A percentile compares a stretch with the other conserved stretches of the same genome.
phyloP scores from a whole-genome alignment of 805 yeast genomes.

The Yarrowia bubula region DNA sequence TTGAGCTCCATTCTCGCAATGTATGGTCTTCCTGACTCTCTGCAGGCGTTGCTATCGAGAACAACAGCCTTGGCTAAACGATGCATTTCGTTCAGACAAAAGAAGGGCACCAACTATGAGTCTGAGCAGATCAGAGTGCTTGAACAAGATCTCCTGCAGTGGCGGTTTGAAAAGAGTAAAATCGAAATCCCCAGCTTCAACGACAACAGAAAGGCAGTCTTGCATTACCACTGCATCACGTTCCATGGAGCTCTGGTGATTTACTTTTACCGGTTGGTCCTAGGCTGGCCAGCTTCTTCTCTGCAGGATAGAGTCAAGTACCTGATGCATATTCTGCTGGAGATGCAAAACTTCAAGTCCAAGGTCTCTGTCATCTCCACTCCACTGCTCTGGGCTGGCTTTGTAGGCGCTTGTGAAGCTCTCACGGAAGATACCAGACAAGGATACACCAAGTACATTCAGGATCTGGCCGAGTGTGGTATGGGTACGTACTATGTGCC shows the following conservation, averaged over 20 bases:
- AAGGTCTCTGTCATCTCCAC: conserved; percentile 53
- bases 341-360: conserved; percentile 57
- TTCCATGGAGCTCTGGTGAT: conserved; percentile 71
- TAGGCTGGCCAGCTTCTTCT: conserved; percentile 52
- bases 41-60: conserved; percentile 68
- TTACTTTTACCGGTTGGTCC: conserved; percentile 65
- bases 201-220: conserved; percentile 53
- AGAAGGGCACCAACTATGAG: conserved; percentile 35
- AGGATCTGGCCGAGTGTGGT: conserved; percentile 50
- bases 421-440: conserved; percentile 52
- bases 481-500: conserved; percentile 86
- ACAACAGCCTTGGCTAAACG: conserved; percentile 43
- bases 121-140: conserved; percentile 40
- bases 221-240: conserved; percentile 76
- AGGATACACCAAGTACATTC: conserved; percentile 66
- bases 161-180: conserved; percentile 57
- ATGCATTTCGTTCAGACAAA: conserved; percentile 9
- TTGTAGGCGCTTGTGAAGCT: conserved; percentile 79
- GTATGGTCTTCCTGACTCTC: conserved; percentile 80
- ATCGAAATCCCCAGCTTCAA: conserved; percentile 32
- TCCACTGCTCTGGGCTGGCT: conserved; percentile 87
- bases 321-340: conserved; percentile 62
- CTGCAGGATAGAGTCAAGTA: conserved; percentile 62
- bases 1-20: conserved; percentile 68
- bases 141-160: conserved; percentile 53